Evolutionary conservation across 2,329 filamentous ascomycete genomes (phyloP), one percentile per base, ranked within the genome.

Genomic region (Stenocarpella maydis): DNA sequence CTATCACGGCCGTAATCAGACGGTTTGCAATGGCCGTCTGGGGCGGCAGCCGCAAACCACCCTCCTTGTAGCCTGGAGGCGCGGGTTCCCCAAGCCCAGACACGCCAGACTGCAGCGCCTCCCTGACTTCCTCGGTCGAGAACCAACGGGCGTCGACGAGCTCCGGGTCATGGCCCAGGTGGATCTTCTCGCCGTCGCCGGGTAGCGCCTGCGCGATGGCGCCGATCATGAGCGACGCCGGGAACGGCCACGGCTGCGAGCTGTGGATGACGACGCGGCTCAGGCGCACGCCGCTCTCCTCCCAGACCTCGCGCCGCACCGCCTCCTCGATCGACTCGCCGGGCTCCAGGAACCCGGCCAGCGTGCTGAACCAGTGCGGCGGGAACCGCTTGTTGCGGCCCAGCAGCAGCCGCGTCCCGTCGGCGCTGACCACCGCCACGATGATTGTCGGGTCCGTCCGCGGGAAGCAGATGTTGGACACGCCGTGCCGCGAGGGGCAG

Each of bases 391-490:
- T 92, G 76, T 93, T 90, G 17, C 96, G 90, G 45, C 96, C 96
- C 0, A 99, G 90, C 9, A 99, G 88, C 47, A 97, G 82, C 71
- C 89, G 90, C 87, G 21, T 49, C 61, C 92, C 92, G 74, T 97
- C 93, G 63, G 90, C 85, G 65, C 92, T 97, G 39, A 98, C 88
- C 14, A 98, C 91, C 0, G 95, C 95, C 82, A 97, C 95, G 81
- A 99, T 99, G 78, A 98, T 94, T 34, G 94, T 97, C 1, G 95
- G 94, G 75, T 98, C 95, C 2, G 95, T 98, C 63, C 95, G 89
- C 3, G 95, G 95, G 84, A 98, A 98, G 76, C 87, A 91, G 65
- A 98, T 86, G 81, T 99, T 99, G 39, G 94, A 97, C 54, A 99
- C 83, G 31, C 93, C 94, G 47, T 89, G 91, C 66, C 96, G 89